These are phyloP conservation scores for Bruguiera parviflora DNA, from an alignment of 345 rosid species.

Conservation along the genomic window DNA sequence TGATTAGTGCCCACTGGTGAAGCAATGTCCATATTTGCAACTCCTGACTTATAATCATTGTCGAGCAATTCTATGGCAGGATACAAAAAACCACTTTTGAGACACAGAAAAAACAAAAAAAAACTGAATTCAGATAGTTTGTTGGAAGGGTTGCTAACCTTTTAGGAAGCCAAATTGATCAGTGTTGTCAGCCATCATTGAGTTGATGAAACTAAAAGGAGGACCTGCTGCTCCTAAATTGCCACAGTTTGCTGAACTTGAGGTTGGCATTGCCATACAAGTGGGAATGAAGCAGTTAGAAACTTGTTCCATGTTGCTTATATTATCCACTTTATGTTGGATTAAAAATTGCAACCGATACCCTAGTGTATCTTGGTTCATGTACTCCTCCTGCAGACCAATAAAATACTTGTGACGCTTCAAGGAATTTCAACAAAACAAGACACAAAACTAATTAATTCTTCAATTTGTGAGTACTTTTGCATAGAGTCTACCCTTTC, in stretches of 20 bases:
- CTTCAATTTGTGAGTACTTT: not conserved
- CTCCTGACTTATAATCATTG: slow-evolving; percentile 1
- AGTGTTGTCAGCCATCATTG: not conserved
- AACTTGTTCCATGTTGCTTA: not conserved
- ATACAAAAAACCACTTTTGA: too few relatives aligned
- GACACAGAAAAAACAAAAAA: not conserved
- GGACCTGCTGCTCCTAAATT: slow-evolving; percentile 1
- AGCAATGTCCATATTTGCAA: slow-evolving; percentile 7
- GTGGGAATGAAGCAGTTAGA: not conserved
- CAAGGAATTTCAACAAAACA: slow-evolving; percentile 5
- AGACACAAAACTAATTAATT: slow-evolving; percentile 5
- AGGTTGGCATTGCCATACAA: slow-evolving; percentile 6
- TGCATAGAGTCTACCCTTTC: not conserved
- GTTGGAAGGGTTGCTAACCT: slow-evolving; percentile 6
- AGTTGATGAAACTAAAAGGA: not conserved
- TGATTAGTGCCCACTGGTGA: slow-evolving; percentile 2
- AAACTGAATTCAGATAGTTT: not conserved
- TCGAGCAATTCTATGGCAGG: slow-evolving; percentile 5
- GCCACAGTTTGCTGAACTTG: not conserved
- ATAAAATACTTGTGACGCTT: not conserved
- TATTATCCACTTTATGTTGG: slow-evolving; percentile 3
- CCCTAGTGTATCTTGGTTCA: slow-evolving; percentile 21
- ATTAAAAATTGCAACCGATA: slow-evolving; percentile 17
- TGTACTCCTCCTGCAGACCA: slow-evolving; percentile 24
- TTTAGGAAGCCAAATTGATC: slow-evolving; percentile 11